Evolutionary conservation across 2,329 filamentous ascomycete genomes (phyloP).

Genomic region (Aureobasidium sp.): DNA sequence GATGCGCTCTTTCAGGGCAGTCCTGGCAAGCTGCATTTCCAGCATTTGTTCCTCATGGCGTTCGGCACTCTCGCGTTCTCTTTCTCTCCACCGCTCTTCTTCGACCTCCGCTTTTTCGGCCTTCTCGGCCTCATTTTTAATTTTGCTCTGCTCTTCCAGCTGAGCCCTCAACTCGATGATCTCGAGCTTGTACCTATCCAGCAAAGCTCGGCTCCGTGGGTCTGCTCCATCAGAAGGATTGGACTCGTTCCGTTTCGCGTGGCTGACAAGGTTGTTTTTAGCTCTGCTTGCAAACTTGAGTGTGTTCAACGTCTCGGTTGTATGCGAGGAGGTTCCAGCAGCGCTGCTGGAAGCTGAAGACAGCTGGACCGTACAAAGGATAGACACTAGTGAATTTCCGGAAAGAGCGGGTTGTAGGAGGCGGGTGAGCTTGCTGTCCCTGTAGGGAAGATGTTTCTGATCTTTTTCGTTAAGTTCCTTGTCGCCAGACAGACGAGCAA

Average conservation of each 20-base stretch:
- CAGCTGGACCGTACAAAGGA: constrained; percentile 91
- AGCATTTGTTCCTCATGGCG: constrained; percentile 95
- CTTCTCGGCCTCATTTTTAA: constrained; percentile 42
- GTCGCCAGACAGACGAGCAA: constrained; percentile 79
- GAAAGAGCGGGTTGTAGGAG: constrained; percentile 86
- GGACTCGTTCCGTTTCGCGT: constrained; percentile 90
- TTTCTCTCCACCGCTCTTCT: constrained; percentile 58
- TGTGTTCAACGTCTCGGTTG: constrained; percentile 85
- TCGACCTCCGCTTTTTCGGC: constrained; percentile 58
- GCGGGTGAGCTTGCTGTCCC: constrained; percentile 94
- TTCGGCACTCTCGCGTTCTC: constrained; percentile 71
- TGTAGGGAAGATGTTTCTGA: constrained; percentile 89
- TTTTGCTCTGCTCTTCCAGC: constrained; percentile 72
- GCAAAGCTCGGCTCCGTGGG: constrained; percentile 72
- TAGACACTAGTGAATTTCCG: constrained; percentile 89
- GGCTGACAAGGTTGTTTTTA: constrained; percentile 96
- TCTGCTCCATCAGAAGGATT: constrained; percentile 67
- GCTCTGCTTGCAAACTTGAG: constrained; percentile 93
- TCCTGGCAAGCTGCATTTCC: constrained; percentile 95
- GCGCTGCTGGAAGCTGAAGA: constrained; percentile 52
- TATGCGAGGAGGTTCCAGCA: constrained; percentile 64
- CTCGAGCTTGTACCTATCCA: constrained; percentile 90
- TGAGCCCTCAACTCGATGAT: constrained; percentile 74
- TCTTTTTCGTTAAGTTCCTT: constrained; percentile 54
- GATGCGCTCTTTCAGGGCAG: constrained; percentile 92